Evolutionary conservation across 108 stramenopile genomes (phyloP).

Genomic region (Seminavis robusta): DNA sequence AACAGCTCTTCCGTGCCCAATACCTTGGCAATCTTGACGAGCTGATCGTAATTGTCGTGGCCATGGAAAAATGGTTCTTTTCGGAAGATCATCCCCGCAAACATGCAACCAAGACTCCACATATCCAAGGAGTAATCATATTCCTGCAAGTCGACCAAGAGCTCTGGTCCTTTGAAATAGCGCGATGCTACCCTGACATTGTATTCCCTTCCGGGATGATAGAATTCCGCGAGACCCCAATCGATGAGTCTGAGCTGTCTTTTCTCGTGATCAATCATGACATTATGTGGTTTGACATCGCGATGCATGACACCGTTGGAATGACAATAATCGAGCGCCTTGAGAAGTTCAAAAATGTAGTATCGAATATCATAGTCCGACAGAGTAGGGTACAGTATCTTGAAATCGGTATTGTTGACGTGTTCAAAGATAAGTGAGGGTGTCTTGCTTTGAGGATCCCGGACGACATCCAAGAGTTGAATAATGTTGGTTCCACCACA

Average conservation of each 20-base stretch:
- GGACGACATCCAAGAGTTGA: constrained; percentile 97
- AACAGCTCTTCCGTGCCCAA: constrained; percentile 97
- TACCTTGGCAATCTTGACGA: constrained; percentile 98
- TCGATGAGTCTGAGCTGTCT: constrained; percentile 97
- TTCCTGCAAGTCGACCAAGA: constrained; percentile 99
- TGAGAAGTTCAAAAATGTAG: constrained; percentile 98
- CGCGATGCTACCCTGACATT: constrained; percentile 99
- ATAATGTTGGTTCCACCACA: constrained; percentile 99
- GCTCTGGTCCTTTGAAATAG: constrained; percentile 99
- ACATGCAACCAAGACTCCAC: constrained; percentile 99
- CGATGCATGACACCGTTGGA: constrained; percentile 99
- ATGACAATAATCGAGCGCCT: constrained; percentile 99
- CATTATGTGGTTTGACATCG: constrained; percentile 99
- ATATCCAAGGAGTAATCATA: constrained; percentile 99
- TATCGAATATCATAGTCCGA: constrained; percentile 98
- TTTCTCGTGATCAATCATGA: constrained; percentile 99
- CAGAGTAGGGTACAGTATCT: constrained; percentile 97
- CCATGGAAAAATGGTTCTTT: constrained; percentile 99
- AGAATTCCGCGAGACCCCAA: constrained; percentile 99
- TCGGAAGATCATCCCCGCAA: constrained; percentile 99
- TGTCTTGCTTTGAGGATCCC: constrained; percentile 99
- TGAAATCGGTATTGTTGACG: constrained; percentile 99
- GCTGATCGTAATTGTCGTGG: constrained; percentile 99
- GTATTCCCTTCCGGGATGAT: constrained; percentile 99
- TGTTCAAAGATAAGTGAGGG: constrained; percentile 98